Base-by-base conservation (phyloP, 352 stramenopile genomes). In the Globisporangium nagaii region DNA sequence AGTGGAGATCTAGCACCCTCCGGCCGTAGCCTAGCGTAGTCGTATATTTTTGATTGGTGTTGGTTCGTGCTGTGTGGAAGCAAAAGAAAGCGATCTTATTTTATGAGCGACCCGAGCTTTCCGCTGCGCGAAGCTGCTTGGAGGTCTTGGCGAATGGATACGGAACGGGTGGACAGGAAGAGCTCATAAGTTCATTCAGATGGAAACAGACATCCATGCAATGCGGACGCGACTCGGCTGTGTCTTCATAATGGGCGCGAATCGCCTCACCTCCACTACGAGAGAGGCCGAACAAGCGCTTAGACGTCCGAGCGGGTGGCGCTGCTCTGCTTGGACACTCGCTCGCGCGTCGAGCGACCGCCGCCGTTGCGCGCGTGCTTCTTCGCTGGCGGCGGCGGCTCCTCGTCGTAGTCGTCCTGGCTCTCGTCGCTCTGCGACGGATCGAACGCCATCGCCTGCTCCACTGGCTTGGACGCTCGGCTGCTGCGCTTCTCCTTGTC, bases 1-100 rank as follows among this genome's bases (percentile, higher is more conserved):
- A 60, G 70, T 89, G 37, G 75, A 89, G 66, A 89, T 89, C 45
- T 89, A 78, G 63, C 41, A n/a, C n/a, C n/a, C n/a, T n/a, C n/a
- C n/a, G n/a, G n/a, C n/a, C 20, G 36, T 9, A 42, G 22, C 13
- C 27, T 46, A 46, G 40, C 40, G 40, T 25, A 46, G 40, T 32
- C 28, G 39, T 41, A 39, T 49, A 41, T 31, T 41, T 56, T 49
- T 56, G 37, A 31, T 31, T 32, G 22, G 22, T 31, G 40, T 46
- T 5, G 2, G 40, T 46, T 5, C 1, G 22, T 31, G 22, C 32
- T 46, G 40, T 46, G 20, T 28, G 31, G 13, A 25, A 46, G 19
- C 15, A 7, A 46, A 46, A 46, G 11, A 15, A 46, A 46, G n/a
- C n/a, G 40, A 46, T 46, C 40, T 30, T 46, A 46, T 46, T 46